Conservation (phyloP, 352 stramenopile genomes). For the Hyphochytrium catenoides region DNA sequence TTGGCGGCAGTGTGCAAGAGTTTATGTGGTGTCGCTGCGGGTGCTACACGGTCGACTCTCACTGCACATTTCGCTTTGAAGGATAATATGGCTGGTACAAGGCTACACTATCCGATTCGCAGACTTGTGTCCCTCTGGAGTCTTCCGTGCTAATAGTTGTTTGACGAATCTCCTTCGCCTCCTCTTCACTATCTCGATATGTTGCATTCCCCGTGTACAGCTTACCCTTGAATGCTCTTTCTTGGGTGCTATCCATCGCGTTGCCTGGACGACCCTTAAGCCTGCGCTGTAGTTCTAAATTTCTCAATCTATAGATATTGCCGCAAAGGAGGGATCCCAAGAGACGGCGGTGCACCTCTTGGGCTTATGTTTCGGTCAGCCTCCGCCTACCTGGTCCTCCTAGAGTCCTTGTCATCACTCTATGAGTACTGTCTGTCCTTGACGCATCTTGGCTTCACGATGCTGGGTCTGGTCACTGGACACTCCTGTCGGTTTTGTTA, state of each 20-base stretch:
- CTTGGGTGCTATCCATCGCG: too few relatives aligned
- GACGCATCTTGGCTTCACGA: neutral
- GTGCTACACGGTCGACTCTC: slow-evolving; percentile 72
- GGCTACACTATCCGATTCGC: neutral
- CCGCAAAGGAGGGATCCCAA: slow-evolving; percentile 83
- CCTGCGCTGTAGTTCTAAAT: slow-evolving; percentile 18
- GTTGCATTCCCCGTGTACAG: too few relatives aligned
- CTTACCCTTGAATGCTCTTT: too few relatives aligned
- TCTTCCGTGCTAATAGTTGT: too few relatives aligned
- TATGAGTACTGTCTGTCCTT: slow-evolving; percentile 1
- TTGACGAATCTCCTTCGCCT: too few relatives aligned
- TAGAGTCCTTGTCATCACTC: neutral
- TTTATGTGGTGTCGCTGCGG: slow-evolving; percentile 79
- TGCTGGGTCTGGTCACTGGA: slow-evolving; percentile 1
- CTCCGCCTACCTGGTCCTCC: slow-evolving; percentile 1
- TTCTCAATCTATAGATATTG: slow-evolving; percentile 68
- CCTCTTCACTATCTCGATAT: too few relatives aligned
- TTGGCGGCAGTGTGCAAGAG: slow-evolving; percentile 75
- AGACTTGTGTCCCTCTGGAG: too few relatives aligned
- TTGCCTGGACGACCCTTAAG: too few relatives aligned
- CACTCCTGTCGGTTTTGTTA: slow-evolving; percentile 11
- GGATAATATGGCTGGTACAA: slow-evolving; percentile 33
- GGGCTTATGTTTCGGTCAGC: slow-evolving; percentile 55
- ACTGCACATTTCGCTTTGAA: slow-evolving; percentile 63
- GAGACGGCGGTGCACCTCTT: slow-evolving; percentile 83